These are phyloP conservation scores for Bolboschoenoplectus hybrid DNA, from an alignment of 202 grass and related monocot genomes.

Conservation along the genomic window DNA sequence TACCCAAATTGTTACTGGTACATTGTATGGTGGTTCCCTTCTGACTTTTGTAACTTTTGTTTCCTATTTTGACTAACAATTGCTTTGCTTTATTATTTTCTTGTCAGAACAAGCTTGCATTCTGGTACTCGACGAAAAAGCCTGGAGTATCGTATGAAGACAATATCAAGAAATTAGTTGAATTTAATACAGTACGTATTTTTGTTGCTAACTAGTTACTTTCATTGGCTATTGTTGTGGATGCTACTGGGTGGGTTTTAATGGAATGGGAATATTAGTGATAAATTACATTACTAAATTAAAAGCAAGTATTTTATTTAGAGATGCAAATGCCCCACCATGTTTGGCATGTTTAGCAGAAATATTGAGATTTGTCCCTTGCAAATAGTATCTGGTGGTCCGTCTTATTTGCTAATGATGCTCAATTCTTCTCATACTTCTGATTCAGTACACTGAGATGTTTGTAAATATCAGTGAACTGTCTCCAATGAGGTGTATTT, in stretches of 20 bases:
- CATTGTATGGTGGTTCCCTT: neutral
- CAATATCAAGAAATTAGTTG: constrained; percentile 91
- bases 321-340: neutral
- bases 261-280: neutral
- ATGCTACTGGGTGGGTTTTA: neutral
- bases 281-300: constrained; percentile 9
- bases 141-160: constrained; percentile 87
- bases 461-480: neutral
- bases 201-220: neutral
- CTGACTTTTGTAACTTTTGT: neutral
- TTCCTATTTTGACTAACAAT: neutral
- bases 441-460: constrained; percentile 2
- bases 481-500: neutral
- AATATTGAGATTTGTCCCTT: neutral
- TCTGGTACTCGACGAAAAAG: constrained; percentile 86
- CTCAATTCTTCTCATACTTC: neutral
- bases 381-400: neutral
- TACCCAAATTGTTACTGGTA: neutral
- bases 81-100: constrained; percentile 18
- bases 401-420: constrained; percentile 3
- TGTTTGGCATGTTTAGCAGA: neutral
- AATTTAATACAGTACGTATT: constrained; percentile 79
- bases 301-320: neutral
- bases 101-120: constrained; percentile 76
- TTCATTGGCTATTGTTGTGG: constrained; percentile 18